Base-by-base conservation (phyloP, 768 basidiomycete species). In the Cystobasidium ongulense region DNA sequence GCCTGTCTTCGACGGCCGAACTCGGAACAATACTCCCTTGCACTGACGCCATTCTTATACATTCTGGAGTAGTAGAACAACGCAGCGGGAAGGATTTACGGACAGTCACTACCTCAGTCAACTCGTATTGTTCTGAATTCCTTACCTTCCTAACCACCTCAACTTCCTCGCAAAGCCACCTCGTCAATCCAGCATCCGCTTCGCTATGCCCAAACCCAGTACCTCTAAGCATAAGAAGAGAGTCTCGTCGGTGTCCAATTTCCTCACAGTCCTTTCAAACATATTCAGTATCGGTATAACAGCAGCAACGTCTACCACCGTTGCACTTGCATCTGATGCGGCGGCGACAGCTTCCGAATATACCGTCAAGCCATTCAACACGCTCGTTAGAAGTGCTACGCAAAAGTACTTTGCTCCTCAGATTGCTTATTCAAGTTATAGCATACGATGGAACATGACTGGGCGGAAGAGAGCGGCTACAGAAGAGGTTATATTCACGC, bases 331-430 rank as follows among this genome's bases (percentile, higher is more conserved):
- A 13, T 23, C 50, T 10, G 53, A 59, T 31, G 54, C 53, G 3
- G 68, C 68, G 13, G 29, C 33, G 2, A 38, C 18, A 4, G 68
- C 68, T 10, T 57, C 68, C 8, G 52, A 71, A 8, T 54, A 35
- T 31, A 46, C 68, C 21, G 38, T 71, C 54, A 25, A 71, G 68
- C 68, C 68, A 10, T 41, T 71, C 54, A 71, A 71, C 36, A 38
- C 68, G n/a, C 10, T 71, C n/a, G 68, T 71, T 8, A 10, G 36
- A 35, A 39, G 13, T 36, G 54, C 68, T 27, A 71, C 68, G 18
- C 50, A 71, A 38, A 31, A 54, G 21, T 59, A 39, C 33, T 71
- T 71, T 52, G 53, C 68, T 1, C 53, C 68, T 23, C 43, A 57
- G 23, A 70, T 70, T 23, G n/a, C 31, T 29, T 71, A 71, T 59